Evolutionary conservation across 75 land plant species (phyloP).

Genomic region (Pinus taeda): DNA sequence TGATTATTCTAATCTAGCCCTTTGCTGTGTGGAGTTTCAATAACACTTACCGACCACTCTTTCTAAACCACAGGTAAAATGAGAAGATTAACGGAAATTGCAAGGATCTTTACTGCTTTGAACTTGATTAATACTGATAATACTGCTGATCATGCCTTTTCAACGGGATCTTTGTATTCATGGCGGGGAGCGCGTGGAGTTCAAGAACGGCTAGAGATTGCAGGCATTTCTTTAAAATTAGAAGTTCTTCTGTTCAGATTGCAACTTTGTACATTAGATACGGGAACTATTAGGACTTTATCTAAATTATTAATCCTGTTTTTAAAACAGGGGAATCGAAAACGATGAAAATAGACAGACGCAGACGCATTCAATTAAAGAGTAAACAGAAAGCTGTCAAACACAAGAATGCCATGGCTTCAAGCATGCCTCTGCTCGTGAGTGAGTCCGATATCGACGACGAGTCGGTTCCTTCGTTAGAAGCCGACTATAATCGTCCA

Average conservation of each 20-base stretch:
- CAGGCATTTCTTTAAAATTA: too few species aligned
- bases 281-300: too few species aligned
- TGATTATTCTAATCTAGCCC: too few species aligned
- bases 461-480: not conserved
- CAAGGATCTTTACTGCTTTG: slow-evolving; percentile 17
- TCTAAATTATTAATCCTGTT: too few species aligned
- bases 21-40: too few species aligned
- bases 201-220: not conserved
- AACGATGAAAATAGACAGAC: not conserved
- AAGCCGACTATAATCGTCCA: not conserved
- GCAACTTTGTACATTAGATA: too few species aligned
- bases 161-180: slow-evolving; percentile 2
- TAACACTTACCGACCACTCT: too few species aligned
- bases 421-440: not conserved
- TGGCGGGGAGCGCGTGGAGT: not conserved
- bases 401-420: not conserved
- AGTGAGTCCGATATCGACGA: not conserved
- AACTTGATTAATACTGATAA: slow-evolving; percentile 12
- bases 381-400: not conserved
- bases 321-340: too few species aligned
- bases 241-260: too few species aligned
- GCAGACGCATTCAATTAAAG: not conserved
- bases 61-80: slow-evolving; percentile 6
- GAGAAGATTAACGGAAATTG: slow-evolving; percentile 16
- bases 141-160: not conserved